Percentiles rank a stretch among this genome's conserved stretches.
phyloP scores from a whole-genome alignment of 352 stramenopile species.

The Phytophthora sp. region DNA sequence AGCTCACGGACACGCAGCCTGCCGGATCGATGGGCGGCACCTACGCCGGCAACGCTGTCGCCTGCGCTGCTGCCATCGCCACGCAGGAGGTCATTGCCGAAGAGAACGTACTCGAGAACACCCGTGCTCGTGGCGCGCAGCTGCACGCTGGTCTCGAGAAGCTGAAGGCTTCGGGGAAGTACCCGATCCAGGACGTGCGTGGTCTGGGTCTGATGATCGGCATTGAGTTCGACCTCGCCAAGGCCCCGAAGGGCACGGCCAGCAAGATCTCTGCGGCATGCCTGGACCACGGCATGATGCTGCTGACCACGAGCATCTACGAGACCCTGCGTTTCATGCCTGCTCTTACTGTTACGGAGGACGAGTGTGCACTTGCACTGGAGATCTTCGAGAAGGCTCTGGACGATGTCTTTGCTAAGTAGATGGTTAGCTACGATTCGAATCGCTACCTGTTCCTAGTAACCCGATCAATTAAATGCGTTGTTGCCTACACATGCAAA shows the following conservation, averaged over 20 bases:
- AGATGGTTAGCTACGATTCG: constrained; percentile 1
- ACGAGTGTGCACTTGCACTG: constrained; percentile 67
- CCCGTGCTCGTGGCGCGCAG: constrained; percentile 68
- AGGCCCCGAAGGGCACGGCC: constrained; percentile 65
- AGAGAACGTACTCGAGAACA: constrained; percentile 91
- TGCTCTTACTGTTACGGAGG: constrained; percentile 85
- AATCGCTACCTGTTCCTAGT: constrained; percentile 3
- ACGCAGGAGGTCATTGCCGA: constrained; percentile 89
- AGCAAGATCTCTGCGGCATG: constrained; percentile 80
- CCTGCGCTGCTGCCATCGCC: constrained; percentile 91
- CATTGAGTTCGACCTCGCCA: constrained; percentile 87
- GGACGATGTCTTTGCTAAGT: constrained; percentile 50
- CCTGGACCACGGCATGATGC: constrained; percentile 88
- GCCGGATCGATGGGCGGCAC: constrained; percentile 93
- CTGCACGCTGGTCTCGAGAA: constrained; percentile 76
- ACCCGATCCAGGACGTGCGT: constrained; percentile 87
- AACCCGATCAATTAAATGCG: constrained; percentile 25
- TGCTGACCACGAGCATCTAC: constrained; percentile 92
- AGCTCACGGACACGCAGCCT: constrained; percentile 85
- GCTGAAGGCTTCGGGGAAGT: constrained; percentile 76
- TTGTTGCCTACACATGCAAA: no score
- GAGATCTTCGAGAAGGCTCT: constrained; percentile 69
- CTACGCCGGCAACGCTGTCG: constrained; percentile 92
- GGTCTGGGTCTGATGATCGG: constrained; percentile 94
- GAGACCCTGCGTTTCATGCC: constrained; percentile 95